These are phyloP conservation scores for Colletotrichum siamense DNA, from an alignment of 2,329 filamentous ascomycete genomes.

Conservation along the genomic window DNA sequence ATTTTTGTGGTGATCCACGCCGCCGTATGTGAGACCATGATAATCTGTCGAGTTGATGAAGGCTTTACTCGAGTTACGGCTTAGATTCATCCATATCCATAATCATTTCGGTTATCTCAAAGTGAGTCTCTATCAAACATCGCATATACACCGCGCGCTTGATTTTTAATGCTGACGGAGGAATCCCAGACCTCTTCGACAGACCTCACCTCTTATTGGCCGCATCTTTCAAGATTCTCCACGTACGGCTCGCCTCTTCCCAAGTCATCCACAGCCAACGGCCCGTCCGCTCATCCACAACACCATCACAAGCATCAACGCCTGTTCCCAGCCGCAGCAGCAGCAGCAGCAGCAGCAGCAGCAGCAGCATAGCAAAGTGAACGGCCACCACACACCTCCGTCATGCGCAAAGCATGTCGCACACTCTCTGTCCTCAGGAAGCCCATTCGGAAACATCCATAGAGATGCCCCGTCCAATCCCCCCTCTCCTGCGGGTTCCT, in stretches of 20 bases:
- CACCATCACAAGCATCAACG: not conserved
- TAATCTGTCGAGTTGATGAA: not conserved
- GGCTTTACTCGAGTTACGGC: not conserved
- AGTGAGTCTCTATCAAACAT: not conserved
- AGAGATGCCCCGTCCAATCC: not conserved
- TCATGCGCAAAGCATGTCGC: not conserved
- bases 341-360: not conserved
- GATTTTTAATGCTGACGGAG: not conserved
- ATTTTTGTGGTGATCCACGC: not conserved
- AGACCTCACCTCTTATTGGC: not conserved
- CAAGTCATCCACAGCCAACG: not conserved
- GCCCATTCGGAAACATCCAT: not conserved
- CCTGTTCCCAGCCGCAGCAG: not conserved
- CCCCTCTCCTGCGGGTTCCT: slow-evolving; percentile 5
- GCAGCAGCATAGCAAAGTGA: not conserved
- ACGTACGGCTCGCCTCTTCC: not conserved
- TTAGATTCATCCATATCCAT: not conserved
- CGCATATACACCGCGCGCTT: not conserved
- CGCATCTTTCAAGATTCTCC: not conserved
- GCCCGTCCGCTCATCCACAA: not conserved
- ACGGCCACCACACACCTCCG: not conserved
- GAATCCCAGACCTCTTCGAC: not conserved
- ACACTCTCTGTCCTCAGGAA: not conserved
- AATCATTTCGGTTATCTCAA: not conserved
- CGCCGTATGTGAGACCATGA: not conserved